Percentiles rank a stretch among this genome's conserved stretches.
phyloP scores from a whole-genome alignment of 148 eudicot genomes.

The Polygonum aviculare region DNA sequence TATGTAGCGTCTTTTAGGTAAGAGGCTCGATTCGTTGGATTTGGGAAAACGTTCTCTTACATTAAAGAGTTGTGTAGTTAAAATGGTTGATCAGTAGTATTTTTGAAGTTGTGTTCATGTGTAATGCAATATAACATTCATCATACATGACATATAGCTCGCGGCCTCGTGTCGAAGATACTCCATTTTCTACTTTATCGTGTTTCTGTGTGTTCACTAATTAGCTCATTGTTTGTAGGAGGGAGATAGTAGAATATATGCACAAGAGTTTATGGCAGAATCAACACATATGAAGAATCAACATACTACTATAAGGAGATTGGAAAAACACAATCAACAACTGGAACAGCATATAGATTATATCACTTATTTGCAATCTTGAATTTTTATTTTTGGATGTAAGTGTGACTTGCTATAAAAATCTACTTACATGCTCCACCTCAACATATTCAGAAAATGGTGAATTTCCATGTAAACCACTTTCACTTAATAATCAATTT shows the following conservation, averaged over 20 bases:
- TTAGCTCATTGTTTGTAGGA: conserved; percentile 39
- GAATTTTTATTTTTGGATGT: neutral
- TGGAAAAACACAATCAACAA: conserved; percentile 92
- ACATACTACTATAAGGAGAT: conserved; percentile 96
- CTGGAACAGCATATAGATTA: conserved; percentile 75
- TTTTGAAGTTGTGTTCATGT: neutral
- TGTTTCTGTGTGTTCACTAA: neutral
- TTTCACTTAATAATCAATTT: too few relatives aligned
- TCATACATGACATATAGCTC: neutral
- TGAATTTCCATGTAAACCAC: too few relatives aligned
- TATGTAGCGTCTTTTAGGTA: neutral
- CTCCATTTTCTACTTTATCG: neutral
- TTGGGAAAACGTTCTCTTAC: neutral
- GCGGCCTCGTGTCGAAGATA: neutral
- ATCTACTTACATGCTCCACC: neutral
- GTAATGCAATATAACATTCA: neutral
- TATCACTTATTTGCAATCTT: neutral
- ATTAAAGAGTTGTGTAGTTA: neutral
- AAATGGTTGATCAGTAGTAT: neutral
- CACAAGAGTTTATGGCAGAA: conserved; percentile 85
- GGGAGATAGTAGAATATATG: conserved; percentile 62
- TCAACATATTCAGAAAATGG: neutral
- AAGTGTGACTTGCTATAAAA: neutral
- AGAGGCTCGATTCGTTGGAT: neutral
- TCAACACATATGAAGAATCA: conserved; percentile 95